Evolutionary conservation across 305 asterid species (phyloP).

Genomic region (Fraxinus sp.): DNA sequence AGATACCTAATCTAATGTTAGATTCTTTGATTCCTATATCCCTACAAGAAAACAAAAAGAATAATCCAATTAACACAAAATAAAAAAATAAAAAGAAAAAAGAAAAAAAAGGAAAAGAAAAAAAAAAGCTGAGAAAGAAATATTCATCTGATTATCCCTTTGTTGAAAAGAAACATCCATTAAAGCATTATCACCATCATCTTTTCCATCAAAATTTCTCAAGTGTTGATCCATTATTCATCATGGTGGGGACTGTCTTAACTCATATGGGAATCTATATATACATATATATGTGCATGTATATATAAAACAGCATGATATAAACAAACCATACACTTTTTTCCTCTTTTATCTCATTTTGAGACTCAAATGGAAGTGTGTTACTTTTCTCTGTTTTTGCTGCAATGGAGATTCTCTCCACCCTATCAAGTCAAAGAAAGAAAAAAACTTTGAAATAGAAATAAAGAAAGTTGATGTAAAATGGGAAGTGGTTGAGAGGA

Average conservation of each 20-base stretch:
- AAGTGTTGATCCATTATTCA: slow-evolving; percentile 49
- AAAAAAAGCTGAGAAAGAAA: slow-evolving; percentile 9
- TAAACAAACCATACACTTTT: slow-evolving; percentile 73
- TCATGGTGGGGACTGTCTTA: slow-evolving; percentile 67
- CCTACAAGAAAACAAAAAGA: slow-evolving; percentile 69
- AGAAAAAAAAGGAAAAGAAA: slow-evolving; percentile 3
- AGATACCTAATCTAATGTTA: slow-evolving; percentile 63
- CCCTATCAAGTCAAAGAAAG: slow-evolving; percentile 67
- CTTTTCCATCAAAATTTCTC: slow-evolving; percentile 46
- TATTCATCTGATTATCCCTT: slow-evolving; percentile 44
- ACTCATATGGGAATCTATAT: slow-evolving; percentile 47
- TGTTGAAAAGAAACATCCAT: slow-evolving; percentile 45
- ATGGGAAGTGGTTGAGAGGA: slow-evolving; percentile 65
- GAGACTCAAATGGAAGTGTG: slow-evolving; percentile 66
- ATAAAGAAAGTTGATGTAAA: slow-evolving; percentile 51
- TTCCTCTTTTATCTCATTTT: slow-evolving; percentile 47
- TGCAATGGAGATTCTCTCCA: slow-evolving; percentile 62
- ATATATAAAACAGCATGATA: slow-evolving; percentile 43
- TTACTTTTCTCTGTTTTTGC: slow-evolving; percentile 67
- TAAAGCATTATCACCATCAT: slow-evolving; percentile 40
- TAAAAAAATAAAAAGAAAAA: neutral
- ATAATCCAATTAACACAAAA: slow-evolving; percentile 48
- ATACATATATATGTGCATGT: neutral
- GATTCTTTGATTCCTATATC: slow-evolving; percentile 83
- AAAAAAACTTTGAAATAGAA: slow-evolving; percentile 29